Base-by-base conservation (phyloP, 1,139 yeast genomes). In the Saccharomyces hybrid region DNA sequence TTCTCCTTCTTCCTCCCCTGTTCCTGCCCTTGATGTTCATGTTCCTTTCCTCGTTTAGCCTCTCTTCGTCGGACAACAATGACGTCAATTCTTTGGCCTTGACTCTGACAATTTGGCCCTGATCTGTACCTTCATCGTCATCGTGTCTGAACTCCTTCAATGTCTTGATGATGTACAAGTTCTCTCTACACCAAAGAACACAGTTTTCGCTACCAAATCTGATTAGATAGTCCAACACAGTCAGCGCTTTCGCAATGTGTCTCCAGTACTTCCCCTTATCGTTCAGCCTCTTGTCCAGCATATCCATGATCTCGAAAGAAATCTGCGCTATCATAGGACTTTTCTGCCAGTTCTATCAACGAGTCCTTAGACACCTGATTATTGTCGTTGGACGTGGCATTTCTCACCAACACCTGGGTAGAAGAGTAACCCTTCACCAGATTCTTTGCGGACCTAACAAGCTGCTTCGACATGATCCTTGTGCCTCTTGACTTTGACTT, bases 221-320 rank as follows among this genome's bases (percentile, higher is more conserved):
- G 26, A 91, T 90, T 60, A 91, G 77, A 71, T 85, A 93, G 67
- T 91, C 97, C 65, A 93, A 78, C 9, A 93, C 86, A 1, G 96
- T 87, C 62, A 93, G 77, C 1, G 95, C 82, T 71, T 93, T 93
- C 61, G 95, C 93, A 49, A 93, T 91, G 71, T 93, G 99, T 62
- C 97, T 82, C 99, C 99, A 93, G 73, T 93, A 88, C 71, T 90
- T 93, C 58, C 99, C 99, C 75, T 91, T 91, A 68, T 93, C 99
- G 68, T 93, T 93, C 63, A 93, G 77, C 61, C 99, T 80, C 63
- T 91, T 83, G 73, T 91, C 98, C 53, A 93, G 73, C 89, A 93
- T 90, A 68, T 91, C 98, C 96, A 93, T 88, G 51, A 93, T 83
- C 65, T 91, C 97, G 66, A 89, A 89, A 79, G 63, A 90, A 84